Base-by-base conservation (phyloP, 352 stramenopile species). In the Pythium grandisporangium region DNA sequence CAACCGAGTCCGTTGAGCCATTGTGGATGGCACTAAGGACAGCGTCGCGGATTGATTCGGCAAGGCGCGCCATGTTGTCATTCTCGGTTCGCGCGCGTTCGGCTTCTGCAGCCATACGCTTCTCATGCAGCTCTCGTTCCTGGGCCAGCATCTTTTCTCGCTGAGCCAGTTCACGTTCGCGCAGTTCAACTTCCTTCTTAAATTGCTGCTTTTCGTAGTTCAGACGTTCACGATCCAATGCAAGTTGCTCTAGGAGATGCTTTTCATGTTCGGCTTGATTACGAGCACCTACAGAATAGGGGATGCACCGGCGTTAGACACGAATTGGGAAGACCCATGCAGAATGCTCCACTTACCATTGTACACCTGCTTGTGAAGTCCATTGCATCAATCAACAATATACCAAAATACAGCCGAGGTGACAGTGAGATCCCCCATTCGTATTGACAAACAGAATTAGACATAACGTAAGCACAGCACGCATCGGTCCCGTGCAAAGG, bases 191-290 rank as follows among this genome's bases (percentile, higher is more conserved):
- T 46, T 87, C 62, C 45, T 84, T 85, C 45, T 84, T 75, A 45
- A 85, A 84, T 30, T 71, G 70, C 37, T 58, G 43, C 37, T 84
- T 85, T 14, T 84, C 71, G 36, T 87, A 87, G 42, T 80, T 74
- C 16, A 90, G 50, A 0, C 68, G 66, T 46, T 90, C 71, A 30
- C 68, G 77, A 30, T 87, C 72, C 23, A 90, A 54, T 26, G 70
- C 61, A 3, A 90, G 66, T 30, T 84, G 71, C 48, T 87, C 76
- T 14, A 61, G 58, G 45, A 84, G 51, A 54, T 87, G 71, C 48
- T 79, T 82, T 45, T 85, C 76, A 51, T 87, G 83, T 57, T 86
- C 73, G 24, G 83, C 83, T n/a, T 67, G 53, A 7, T 47, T 50
- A 16, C 69, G 63, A 20, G 36, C 29, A 50, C 53, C 51, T 56